Percentiles rank a stretch among this genome's conserved stretches.
phyloP scores from a whole-genome alignment of 768 basidiomycete genomes.

The Calvatia gigantea region DNA sequence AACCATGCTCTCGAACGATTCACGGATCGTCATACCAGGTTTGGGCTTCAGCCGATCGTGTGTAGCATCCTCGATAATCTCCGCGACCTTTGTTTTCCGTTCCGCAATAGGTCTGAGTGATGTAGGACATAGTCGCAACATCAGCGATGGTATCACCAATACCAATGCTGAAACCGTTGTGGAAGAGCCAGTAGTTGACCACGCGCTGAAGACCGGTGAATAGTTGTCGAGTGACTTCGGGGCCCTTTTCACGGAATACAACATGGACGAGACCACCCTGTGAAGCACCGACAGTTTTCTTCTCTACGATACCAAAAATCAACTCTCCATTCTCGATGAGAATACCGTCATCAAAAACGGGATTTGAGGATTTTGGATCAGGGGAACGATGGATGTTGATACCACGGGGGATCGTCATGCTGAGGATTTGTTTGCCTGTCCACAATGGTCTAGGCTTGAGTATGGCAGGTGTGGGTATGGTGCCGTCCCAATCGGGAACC shows the following conservation, averaged over 20 bases:
- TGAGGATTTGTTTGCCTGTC: constrained; percentile 96
- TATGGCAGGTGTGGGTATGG: constrained; percentile 88
- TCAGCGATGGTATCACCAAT: constrained; percentile 99
- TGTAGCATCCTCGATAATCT: constrained; percentile 78
- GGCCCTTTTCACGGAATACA: constrained; percentile 96
- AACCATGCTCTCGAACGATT: constrained; percentile 93
- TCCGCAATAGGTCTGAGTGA: constrained; percentile 79
- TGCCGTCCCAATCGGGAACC: constrained; percentile 97
- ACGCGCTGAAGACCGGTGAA: constrained; percentile 94
- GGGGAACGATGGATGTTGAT: constrained; percentile 88
- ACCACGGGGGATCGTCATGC: constrained; percentile 88
- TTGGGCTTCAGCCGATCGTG: constrained; percentile 84
- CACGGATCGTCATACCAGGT: constrained; percentile 99
- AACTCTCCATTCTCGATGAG: constrained; percentile 96
- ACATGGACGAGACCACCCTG: constrained; percentile 95
- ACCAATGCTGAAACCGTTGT: constrained; percentile 98
- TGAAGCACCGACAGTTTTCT: constrained; percentile 97
- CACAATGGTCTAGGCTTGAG: constrained; percentile 96
- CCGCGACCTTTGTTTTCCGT: constrained; percentile 75
- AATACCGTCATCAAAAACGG: constrained; percentile 90
- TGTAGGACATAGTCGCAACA: constrained; percentile 78
- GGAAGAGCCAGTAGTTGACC: constrained; percentile 98
- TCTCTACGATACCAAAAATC: constrained; percentile 92
- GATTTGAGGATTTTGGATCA: constrained; percentile 75
- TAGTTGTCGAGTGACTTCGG: constrained; percentile 82